Percentiles rank a stretch among this genome's conserved stretches.
phyloP scores from a whole-genome alignment of 768 basidiomycete genomes.

The Naganishia randhawae region DNA sequence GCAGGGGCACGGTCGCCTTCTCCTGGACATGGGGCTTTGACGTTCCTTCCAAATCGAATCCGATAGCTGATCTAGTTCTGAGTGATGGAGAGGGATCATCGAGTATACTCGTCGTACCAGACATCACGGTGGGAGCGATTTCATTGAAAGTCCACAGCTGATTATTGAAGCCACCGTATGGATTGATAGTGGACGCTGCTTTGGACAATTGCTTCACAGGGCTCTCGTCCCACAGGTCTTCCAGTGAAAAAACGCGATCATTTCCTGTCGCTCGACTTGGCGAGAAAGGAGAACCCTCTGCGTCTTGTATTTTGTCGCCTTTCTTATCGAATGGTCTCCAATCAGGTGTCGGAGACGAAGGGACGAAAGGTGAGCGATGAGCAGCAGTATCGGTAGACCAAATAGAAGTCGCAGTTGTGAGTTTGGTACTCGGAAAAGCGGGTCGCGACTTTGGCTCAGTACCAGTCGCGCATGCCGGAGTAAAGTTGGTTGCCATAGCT shows the following conservation, averaged over 20 bases:
- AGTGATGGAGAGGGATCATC: not conserved
- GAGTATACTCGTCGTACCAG: not conserved
- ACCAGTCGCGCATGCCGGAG: not conserved
- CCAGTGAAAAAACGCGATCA: not conserved
- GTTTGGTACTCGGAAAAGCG: not conserved
- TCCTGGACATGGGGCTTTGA: not conserved
- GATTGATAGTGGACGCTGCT: not conserved
- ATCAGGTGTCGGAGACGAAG: not conserved
- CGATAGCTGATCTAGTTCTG: not conserved
- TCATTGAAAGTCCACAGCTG: not conserved
- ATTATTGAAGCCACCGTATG: not conserved
- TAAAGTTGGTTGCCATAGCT: not conserved
- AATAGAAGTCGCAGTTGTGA: conserved; percentile 33
- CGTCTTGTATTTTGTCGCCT: not conserved
- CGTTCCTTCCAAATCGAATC: not conserved
- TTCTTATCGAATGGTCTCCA: not conserved
- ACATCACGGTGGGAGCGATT: not conserved
- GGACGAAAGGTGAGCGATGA: not conserved
- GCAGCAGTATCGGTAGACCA: conserved; percentile 6
- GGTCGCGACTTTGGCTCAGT: not conserved
- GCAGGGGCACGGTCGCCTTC: not conserved
- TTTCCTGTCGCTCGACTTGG: not conserved
- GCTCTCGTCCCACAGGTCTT: conserved; percentile 18
- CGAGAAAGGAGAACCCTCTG: not conserved
- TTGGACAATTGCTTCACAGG: conserved; percentile 4